Percentiles rank a stretch among this genome's conserved stretches.
phyloP scores from a whole-genome alignment of 257 asterid genomes.

The Solanum etuberosum region DNA sequence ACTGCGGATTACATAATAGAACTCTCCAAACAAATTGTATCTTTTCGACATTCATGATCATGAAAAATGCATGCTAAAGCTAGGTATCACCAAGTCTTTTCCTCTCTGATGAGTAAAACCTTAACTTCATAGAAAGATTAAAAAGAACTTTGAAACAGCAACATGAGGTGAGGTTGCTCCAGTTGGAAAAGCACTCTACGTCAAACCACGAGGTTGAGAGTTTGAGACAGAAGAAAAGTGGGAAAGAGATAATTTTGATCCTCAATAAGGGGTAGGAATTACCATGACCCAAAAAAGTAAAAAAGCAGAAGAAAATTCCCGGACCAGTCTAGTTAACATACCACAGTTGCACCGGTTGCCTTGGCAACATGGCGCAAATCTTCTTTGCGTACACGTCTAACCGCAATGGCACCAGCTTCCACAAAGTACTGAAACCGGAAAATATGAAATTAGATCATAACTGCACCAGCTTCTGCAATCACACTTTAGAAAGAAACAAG shows the following conservation, averaged over 20 bases:
- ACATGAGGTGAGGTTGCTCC: neutral
- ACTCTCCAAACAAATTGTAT: neutral
- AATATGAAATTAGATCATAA: neutral
- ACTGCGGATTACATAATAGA: neutral
- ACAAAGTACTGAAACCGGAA: slow-evolving; percentile 64
- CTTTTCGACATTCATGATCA: neutral
- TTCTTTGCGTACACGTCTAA: slow-evolving; percentile 86
- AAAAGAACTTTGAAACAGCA: neutral
- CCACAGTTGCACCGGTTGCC: slow-evolving; percentile 92
- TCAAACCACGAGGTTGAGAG: neutral
- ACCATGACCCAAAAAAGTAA: neutral
- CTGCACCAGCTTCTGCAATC: neutral
- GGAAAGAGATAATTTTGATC: neutral
- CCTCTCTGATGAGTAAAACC: neutral
- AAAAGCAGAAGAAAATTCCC: neutral
- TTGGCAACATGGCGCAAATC: slow-evolving; percentile 93
- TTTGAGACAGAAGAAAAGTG: neutral
- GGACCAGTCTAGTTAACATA: slow-evolving; percentile 16
- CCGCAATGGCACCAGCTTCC: slow-evolving; percentile 95
- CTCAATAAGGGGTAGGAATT: neutral
- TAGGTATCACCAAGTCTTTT: neutral
- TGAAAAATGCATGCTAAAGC: neutral
- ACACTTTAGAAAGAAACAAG: neutral
- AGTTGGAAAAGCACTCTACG: neutral
- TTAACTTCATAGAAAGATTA: neutral